phyloP scores from a whole-genome alignment of 306 rosid genomes.

The Alnus glutinosa region DNA sequence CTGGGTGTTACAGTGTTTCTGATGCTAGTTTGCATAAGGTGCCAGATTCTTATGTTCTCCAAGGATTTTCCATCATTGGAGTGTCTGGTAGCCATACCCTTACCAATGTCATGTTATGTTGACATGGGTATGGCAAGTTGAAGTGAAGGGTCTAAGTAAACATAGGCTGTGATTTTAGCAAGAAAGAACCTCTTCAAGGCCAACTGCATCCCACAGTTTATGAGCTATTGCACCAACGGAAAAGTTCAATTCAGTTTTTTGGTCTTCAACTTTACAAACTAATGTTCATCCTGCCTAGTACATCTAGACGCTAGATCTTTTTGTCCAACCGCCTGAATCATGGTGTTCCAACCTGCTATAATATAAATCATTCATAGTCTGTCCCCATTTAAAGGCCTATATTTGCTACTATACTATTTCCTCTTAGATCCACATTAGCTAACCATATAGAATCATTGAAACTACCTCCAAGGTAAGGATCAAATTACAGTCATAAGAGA shows the following conservation, averaged over 20 bases:
- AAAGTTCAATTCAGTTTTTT: not conserved
- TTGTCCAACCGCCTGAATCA: not conserved
- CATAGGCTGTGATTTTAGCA: not conserved
- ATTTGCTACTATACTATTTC: not conserved
- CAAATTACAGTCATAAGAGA: not conserved
- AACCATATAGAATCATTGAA: not conserved
- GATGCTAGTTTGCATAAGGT: not conserved
- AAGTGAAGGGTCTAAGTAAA: not conserved
- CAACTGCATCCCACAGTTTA: too few relatives aligned
- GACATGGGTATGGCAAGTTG: not conserved
- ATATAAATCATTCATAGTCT: not conserved
- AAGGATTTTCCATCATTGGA: not conserved
- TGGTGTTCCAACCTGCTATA: conserved; percentile 3
- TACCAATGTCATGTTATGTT: not conserved
- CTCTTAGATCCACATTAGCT: not conserved
- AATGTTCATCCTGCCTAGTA: not conserved
- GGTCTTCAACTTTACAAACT: not conserved
- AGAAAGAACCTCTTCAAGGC: not conserved
- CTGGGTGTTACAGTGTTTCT: too few relatives aligned
- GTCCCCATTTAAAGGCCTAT: not conserved
- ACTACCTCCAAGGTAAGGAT: not conserved
- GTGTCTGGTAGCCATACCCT: not conserved
- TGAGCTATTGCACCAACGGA: too few relatives aligned
- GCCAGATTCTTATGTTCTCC: not conserved
- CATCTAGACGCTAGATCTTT: not conserved